These are phyloP conservation scores for Erythrobasidium hasegawianum DNA, from an alignment of 1,284 basidiomycete species.

Conservation along the genomic window DNA sequence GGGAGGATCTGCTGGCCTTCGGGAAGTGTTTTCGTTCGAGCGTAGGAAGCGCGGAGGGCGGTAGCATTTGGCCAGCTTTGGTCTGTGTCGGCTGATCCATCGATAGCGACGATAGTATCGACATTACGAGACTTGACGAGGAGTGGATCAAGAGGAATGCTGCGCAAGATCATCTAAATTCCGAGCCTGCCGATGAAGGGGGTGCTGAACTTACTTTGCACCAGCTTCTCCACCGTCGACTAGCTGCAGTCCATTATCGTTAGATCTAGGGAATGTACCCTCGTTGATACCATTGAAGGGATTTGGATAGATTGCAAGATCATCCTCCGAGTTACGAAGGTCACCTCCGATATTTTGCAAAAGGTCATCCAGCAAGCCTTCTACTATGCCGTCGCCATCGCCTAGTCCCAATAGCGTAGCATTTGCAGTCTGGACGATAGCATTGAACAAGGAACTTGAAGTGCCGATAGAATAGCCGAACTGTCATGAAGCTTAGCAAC, in stretches of 20 bases:
- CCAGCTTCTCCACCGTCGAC: conserved; percentile 54
- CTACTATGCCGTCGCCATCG: conserved; percentile 46
- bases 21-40: conserved; percentile 37
- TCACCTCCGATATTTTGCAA: conserved; percentile 43
- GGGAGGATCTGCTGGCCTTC: conserved; percentile 44
- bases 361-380: conserved; percentile 45
- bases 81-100: conserved; percentile 57
- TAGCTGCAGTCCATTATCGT: conserved; percentile 49
- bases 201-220: conserved; percentile 38
- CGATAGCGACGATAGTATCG: conserved; percentile 67
- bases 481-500: background rate
- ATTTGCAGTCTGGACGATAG: conserved; percentile 45
- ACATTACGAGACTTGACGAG: conserved; percentile 61
- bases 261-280: conserved; percentile 38
- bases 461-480: conserved; percentile 52
- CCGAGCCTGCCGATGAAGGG: background rate
- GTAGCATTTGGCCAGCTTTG: conserved; percentile 63
- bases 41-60: conserved; percentile 49
- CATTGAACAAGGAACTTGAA: conserved; percentile 50
- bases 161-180: conserved; percentile 48
- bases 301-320: conserved; percentile 42
- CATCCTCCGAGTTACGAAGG: conserved; percentile 37
- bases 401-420: conserved; percentile 22
- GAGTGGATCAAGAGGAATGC: conserved; percentile 62
- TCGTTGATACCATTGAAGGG: conserved; percentile 38